A percentile compares a stretch with the other conserved stretches of the same genome.
Evolutionary conservation across 768 basidiomycete species (phyloP).

Genomic region (Panaeolus cyanescens): DNA sequence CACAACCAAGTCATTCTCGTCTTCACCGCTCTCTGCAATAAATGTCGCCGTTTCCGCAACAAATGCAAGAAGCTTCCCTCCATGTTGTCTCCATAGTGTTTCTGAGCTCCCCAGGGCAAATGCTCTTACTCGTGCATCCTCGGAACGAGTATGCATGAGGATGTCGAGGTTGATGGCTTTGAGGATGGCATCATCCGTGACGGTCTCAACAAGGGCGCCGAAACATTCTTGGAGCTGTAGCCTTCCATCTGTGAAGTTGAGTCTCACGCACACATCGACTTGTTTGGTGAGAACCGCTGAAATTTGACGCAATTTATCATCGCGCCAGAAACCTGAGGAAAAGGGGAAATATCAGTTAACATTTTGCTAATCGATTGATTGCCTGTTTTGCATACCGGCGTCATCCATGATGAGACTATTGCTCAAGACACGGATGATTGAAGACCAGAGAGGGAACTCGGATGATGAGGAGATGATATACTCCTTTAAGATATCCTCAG

Average conservation of each 20-base stretch:
- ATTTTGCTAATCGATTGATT: not conserved
- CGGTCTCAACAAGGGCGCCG: slow-evolving; percentile 52
- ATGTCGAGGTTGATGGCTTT: slow-evolving; percentile 83
- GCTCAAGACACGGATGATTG: slow-evolving; percentile 59
- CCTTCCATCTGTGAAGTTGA: slow-evolving; percentile 39
- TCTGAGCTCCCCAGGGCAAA: slow-evolving; percentile 69
- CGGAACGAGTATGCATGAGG: slow-evolving; percentile 88
- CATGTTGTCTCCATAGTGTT: slow-evolving; percentile 76
- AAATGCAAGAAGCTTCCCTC: slow-evolving; percentile 79
- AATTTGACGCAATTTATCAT: slow-evolving; percentile 72
- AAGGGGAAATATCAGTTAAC: not conserved
- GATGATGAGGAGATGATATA: slow-evolving; percentile 37
- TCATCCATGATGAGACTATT: slow-evolving; percentile 81
- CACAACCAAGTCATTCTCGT: slow-evolving; percentile 85
- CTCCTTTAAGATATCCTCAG: slow-evolving; percentile 59
- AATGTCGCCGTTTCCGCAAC: slow-evolving; percentile 83
- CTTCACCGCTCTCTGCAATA: slow-evolving; percentile 85
- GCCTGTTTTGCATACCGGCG: slow-evolving; percentile 53
- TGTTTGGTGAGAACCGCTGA: slow-evolving; percentile 64
- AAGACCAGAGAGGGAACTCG: slow-evolving; percentile 59
- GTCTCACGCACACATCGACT: slow-evolving; percentile 49
- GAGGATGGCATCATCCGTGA: slow-evolving; percentile 61
- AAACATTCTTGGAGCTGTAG: slow-evolving; percentile 51
- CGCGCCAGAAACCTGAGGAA: slow-evolving; percentile 84
- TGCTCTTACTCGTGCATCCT: slow-evolving; percentile 68